Conservation (phyloP, 352 stramenopile genomes). For the Globisporangium nodosum region DNA sequence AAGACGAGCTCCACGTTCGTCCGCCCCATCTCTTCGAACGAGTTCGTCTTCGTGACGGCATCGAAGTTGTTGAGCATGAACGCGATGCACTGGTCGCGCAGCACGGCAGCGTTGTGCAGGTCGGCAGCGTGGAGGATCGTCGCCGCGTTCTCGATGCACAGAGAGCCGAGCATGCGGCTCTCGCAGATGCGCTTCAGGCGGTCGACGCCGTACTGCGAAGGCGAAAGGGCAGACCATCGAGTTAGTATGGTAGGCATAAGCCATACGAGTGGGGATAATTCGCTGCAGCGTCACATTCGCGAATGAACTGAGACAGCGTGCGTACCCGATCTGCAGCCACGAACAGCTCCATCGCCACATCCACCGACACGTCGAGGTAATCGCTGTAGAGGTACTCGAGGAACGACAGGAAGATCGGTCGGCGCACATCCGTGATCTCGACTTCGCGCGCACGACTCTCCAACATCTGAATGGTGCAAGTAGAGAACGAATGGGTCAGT, state of each 20-base stretch:
- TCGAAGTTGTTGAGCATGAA: constrained; percentile 99
- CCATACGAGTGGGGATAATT: not conserved
- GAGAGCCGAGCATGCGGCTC: constrained; percentile 92
- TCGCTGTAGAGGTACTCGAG: constrained; percentile 97
- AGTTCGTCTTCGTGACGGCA: constrained; percentile 92
- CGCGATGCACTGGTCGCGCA: constrained; percentile 93
- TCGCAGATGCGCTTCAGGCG: constrained; percentile 93
- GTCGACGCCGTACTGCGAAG: constrained; percentile 69
- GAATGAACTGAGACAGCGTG: not conserved
- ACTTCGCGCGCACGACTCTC: constrained; percentile 87
- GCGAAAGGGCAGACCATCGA: not conserved
- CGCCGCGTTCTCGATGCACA: constrained; percentile 95
- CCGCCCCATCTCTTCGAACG: constrained; percentile 98
- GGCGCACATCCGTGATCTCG: constrained; percentile 89
- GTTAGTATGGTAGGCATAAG: not conserved
- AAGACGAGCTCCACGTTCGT: constrained; percentile 98
- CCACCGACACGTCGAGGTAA: constrained; percentile 87
- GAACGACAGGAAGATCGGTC: constrained; percentile 91
- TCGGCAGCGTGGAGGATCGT: constrained; percentile 96
- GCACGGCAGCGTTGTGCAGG: constrained; percentile 89
- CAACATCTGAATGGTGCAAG: constrained; percentile 68
- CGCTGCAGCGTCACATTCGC: too few species aligned
- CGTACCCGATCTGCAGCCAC: constrained; percentile 86
- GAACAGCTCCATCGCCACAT: constrained; percentile 93
- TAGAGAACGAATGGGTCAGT: not conserved